These are phyloP conservation scores for Gautieria morchelliformis DNA, from an alignment of 768 basidiomycete species.

Conservation along the genomic window DNA sequence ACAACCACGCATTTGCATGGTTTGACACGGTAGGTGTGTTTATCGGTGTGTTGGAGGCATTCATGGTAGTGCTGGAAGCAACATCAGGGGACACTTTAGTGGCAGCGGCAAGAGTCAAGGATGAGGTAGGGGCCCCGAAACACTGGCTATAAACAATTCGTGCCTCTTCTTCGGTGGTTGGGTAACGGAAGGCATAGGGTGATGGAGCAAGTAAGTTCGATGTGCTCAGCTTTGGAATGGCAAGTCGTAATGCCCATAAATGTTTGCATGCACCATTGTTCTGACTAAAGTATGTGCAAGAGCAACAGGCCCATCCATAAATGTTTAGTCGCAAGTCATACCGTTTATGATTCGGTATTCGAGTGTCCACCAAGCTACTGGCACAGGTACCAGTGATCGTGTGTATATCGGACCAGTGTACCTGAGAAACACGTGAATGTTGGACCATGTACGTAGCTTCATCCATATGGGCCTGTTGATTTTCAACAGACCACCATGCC, in stretches of 20 bases:
- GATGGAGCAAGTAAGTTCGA: not conserved
- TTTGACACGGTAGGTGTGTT: too few relatives aligned
- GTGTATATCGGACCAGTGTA: not conserved
- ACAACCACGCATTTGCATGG: too few relatives aligned
- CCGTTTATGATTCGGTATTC: not conserved
- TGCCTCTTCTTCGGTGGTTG: not conserved
- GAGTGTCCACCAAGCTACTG: not conserved
- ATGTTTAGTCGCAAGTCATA: not conserved
- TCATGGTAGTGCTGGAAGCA: not conserved
- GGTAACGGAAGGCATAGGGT: not conserved
- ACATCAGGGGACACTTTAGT: not conserved
- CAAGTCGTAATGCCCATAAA: not conserved
- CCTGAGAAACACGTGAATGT: not conserved
- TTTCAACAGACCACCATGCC: not conserved
- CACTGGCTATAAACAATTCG: not conserved
- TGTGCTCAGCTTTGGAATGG: not conserved
- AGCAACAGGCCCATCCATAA: not conserved
- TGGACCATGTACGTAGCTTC: not conserved
- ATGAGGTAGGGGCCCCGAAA: not conserved
- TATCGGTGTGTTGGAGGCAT: not conserved
- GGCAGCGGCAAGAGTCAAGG: not conserved
- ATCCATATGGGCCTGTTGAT: not conserved
- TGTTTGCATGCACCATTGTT: not conserved
- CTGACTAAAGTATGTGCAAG: not conserved
- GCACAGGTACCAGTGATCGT: not conserved